phyloP scores from a whole-genome alignment of 345 rosid genomes.

The Salix purpurea region DNA sequence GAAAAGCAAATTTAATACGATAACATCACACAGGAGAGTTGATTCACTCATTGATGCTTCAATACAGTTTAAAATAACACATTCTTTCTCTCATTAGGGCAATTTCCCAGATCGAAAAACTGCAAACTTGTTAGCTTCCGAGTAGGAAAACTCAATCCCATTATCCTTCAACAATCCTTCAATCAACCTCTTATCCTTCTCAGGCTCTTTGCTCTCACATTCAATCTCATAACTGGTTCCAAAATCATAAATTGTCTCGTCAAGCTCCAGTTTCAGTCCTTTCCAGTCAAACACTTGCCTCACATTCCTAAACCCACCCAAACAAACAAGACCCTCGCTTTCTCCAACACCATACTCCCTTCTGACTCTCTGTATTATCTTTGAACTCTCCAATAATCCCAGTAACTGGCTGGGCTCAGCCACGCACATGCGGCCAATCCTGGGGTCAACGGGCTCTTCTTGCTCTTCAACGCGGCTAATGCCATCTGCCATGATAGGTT shows the following conservation, averaged over 20 bases:
- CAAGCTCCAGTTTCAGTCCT: constrained; percentile 21
- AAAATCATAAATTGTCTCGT: constrained; percentile 26
- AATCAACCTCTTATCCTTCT: constrained; percentile 21
- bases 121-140: constrained; percentile 14
- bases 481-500: constrained; percentile 18
- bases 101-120: constrained; percentile 26
- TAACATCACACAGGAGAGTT: not conserved
- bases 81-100: not conserved
- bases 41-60: not conserved
- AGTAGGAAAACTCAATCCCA: constrained; percentile 25
- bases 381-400: constrained; percentile 7
- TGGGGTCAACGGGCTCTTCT: constrained; percentile 24
- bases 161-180: constrained; percentile 18
- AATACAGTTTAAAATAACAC: not conserved
- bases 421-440: constrained; percentile 9
- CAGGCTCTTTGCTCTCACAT: constrained; percentile 29
- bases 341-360: constrained; percentile 19
- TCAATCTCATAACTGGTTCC: constrained; percentile 26
- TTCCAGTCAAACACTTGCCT: constrained; percentile 26
- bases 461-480: constrained; percentile 26
- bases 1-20: not conserved
- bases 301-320: constrained; percentile 26
- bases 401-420: constrained; percentile 15
- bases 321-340: constrained; percentile 14
- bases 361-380: constrained; percentile 20